Evolutionary conservation across 2,329 filamentous ascomycete genomes (phyloP).

Genomic region (Cryphonectria parasitica): DNA sequence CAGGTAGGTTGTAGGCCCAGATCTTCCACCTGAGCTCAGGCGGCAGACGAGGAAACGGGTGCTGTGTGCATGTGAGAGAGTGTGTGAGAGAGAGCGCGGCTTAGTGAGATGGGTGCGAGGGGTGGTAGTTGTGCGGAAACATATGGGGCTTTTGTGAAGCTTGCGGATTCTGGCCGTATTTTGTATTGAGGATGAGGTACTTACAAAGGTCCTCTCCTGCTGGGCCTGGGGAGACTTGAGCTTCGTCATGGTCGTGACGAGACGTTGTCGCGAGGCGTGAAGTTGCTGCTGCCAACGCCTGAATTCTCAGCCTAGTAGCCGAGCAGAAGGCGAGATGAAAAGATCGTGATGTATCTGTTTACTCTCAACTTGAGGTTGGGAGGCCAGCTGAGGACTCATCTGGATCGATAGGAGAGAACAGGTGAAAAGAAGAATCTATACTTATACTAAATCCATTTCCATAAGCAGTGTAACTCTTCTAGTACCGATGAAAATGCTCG

Average conservation of each 20-base stretch:
- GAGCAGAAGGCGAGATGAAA: slow-evolving; percentile 8
- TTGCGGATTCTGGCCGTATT: background rate
- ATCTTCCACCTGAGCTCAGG: slow-evolving; percentile 52
- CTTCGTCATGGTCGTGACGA: slow-evolving; percentile 10
- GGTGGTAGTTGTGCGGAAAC: background rate
- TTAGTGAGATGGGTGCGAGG: background rate
- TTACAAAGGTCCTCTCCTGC: slow-evolving; percentile 22
- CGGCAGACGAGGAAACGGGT: slow-evolving; percentile 48
- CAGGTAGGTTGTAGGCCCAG: slow-evolving; percentile 50
- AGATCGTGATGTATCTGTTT: background rate
- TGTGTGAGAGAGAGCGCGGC: too few relatives aligned
- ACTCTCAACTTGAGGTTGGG: background rate
- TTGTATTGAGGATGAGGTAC: background rate
- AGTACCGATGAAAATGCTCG: slow-evolving; percentile 3
- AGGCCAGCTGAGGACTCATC: background rate
- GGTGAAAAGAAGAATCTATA: slow-evolving; percentile 13
- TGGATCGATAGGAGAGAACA: background rate
- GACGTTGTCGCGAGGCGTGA: background rate
- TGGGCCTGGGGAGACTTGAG: slow-evolving; percentile 5
- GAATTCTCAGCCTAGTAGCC: slow-evolving; percentile 4
- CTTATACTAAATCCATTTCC: slow-evolving; percentile 14
- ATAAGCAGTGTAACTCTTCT: background rate
- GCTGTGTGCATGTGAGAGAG: slow-evolving; percentile 36
- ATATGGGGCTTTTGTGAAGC: background rate
- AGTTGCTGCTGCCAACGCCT: slow-evolving; percentile 10